Percentiles rank a stretch among this genome's conserved stretches.
Conservation (phyloP, 2,329 filamentous ascomycete species). For the Elsinoe perseae region DNA sequence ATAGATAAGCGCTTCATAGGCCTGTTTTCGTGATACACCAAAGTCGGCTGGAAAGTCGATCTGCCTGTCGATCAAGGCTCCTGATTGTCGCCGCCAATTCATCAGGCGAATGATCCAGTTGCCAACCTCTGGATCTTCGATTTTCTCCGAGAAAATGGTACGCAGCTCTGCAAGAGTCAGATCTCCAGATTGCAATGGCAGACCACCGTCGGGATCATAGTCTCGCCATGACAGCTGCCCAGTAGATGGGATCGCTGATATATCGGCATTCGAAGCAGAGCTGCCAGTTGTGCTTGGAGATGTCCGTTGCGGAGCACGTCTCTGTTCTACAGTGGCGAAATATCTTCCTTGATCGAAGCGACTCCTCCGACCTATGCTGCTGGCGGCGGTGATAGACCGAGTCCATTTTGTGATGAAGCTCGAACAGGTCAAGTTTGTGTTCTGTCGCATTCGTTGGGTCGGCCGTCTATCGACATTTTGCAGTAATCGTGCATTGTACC, state of each 20-base stretch:
- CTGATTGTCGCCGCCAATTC: conserved; percentile 31
- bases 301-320: no score
- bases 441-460: not conserved
- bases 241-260: not conserved
- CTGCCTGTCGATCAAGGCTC: conserved; percentile 31
- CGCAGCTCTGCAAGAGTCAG: conserved; percentile 25
- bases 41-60: conserved; percentile 26
- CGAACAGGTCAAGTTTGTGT: not conserved
- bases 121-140: conserved; percentile 27
- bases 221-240: conserved; percentile 30
- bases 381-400: no score
- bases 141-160: conserved; percentile 27
- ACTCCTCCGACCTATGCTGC: no score
- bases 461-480: not conserved
- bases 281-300: not conserved
- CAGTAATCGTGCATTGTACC: not conserved
- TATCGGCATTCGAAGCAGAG: not conserved
- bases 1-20: conserved; percentile 29
- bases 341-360: no score
- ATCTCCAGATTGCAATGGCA: conserved; percentile 30
- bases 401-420: not conserved
- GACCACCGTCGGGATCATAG: conserved; percentile 31
- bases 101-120: conserved; percentile 33
- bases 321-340: no score
- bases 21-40: conserved; percentile 24